A percentile compares a stretch with the other conserved stretches of the same genome.
These are phyloP conservation scores for Bodo saltans DNA, from an alignment of 78 protist species.

Conservation along the genomic window DNA sequence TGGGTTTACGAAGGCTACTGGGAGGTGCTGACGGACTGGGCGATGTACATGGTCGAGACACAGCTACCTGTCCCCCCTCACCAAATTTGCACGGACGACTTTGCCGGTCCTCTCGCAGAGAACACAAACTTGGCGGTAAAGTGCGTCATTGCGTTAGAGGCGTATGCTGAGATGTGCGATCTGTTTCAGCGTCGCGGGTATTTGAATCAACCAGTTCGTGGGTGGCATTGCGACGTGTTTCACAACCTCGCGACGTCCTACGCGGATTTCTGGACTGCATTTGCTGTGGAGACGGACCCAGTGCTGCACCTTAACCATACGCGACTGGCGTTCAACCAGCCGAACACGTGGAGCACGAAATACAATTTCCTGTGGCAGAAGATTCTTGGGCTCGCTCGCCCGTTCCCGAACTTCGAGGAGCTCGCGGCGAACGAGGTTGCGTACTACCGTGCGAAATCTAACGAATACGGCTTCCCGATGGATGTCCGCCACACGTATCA, in stretches of 20 bases:
- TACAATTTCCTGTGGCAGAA: constrained; percentile 35
- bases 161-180: constrained; percentile 7
- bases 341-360: constrained; percentile 25
- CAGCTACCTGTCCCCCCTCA: constrained; percentile 34
- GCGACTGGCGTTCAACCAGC: constrained; percentile 31
- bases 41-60: constrained; percentile 13
- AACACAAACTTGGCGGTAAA: constrained; percentile 40
- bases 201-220: too few relatives aligned
- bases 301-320: background rate
- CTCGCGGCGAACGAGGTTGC: background rate
- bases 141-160: constrained; percentile 33
- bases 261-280: background rate
- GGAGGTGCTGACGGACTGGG: constrained; percentile 34
- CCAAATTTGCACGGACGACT: constrained; percentile 58
- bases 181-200: too few relatives aligned
- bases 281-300: constrained; percentile 13
- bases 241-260: background rate
- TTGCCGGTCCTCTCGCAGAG: constrained; percentile 43
- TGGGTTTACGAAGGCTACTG: constrained; percentile 18
- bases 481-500: constrained; percentile 32
- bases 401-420: background rate
- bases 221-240: background rate
- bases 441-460: constrained; percentile 15
- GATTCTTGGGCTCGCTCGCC: background rate
- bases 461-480: constrained; percentile 37